Base-by-base conservation (phyloP, 441 rosid genomes). In the Arabidopsis lyrata region DNA sequence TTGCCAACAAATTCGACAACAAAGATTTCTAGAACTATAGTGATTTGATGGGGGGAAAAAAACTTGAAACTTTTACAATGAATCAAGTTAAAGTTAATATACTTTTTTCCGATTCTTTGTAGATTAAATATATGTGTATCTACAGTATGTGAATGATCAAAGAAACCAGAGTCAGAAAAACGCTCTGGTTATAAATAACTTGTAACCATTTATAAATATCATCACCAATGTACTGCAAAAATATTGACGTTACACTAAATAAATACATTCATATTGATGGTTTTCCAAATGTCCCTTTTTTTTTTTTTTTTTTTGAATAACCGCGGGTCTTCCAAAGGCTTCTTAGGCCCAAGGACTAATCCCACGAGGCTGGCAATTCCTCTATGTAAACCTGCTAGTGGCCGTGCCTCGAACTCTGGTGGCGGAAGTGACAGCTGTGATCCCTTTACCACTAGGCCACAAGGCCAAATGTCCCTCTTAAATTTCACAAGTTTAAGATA, bases 1-100 rank as follows among this genome's bases (percentile, higher is more conserved):
- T 9, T 53, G 18, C 63, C 54, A 53, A 72, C 76, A 52, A 12
- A 48, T 50, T 50, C 2, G 39, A 27, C 44, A 1, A 50, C 20
- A 41, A 41, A 38, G 10, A 16, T 18, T 1, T 56, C 55, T 56
- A 56, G 6, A 54, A 29, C 15, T 39, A 66, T 49, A 39, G 39
- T 53, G 12, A 53, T 22, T 38, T 24, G 10, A 14, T 50, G 36
- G 22, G 47, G 0, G 2, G 13, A 41, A 3, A 50, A 50, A 13
- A 36, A 1, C 0, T 14, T 35, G 8, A 20, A 65, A 31, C 1
- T 27, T n/a, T 5, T 34, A 15, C 48, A 22, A 12, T 22, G 49
- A 59, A 22, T 34, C 44, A 9, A 13, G 12, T 44, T 24, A 10
- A 36, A 10, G 1, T 34, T 45, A 2, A 13, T 5, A 55, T 11